Evolutionary conservation across 2,329 filamentous ascomycete species (phyloP).

Genomic region (Blastomyces gilchristii): DNA sequence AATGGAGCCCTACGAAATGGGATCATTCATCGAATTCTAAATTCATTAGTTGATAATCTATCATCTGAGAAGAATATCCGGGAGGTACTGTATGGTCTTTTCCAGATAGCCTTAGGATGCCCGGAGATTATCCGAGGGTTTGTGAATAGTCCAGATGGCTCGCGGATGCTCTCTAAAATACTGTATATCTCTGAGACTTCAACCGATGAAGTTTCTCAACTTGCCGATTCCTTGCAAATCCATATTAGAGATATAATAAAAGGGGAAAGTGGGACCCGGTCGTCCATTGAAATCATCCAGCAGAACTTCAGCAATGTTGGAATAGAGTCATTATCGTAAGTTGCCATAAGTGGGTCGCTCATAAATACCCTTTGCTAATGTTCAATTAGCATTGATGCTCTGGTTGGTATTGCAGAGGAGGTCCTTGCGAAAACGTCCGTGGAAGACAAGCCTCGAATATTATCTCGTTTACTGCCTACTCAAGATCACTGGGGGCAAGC

Average conservation of each 20-base stretch:
- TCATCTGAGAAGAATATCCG: constrained; percentile 29
- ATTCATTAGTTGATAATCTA: constrained; percentile 32
- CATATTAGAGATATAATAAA: constrained; percentile 29
- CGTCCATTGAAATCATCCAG: constrained; percentile 44
- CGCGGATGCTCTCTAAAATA: constrained; percentile 42
- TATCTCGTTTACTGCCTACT: constrained; percentile 51
- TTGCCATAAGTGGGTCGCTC: constrained; percentile 9
- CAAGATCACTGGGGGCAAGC: constrained; percentile 55
- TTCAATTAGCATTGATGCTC: constrained; percentile 41
- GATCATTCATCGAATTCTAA: constrained; percentile 28
- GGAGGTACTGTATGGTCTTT: constrained; percentile 36
- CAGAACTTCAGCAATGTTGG: constrained; percentile 40
- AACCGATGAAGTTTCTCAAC: constrained; percentile 41
- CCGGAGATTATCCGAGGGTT: constrained; percentile 36
- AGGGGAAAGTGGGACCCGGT: constrained; percentile 33
- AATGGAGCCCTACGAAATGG: constrained; percentile 28
- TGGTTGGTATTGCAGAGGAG: constrained; percentile 46
- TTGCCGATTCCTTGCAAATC: constrained; percentile 27
- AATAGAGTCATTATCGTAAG: constrained; percentile 37
- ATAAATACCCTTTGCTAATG: constrained; percentile 9
- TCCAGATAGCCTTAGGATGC: constrained; percentile 33
- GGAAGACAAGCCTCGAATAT: constrained; percentile 21
- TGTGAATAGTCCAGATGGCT: constrained; percentile 36
- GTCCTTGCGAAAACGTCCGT: constrained; percentile 30
- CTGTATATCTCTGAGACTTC: constrained; percentile 45